These are phyloP conservation scores for Leptodermis oblonga DNA, from an alignment of 257 asterid species.

Conservation along the genomic window DNA sequence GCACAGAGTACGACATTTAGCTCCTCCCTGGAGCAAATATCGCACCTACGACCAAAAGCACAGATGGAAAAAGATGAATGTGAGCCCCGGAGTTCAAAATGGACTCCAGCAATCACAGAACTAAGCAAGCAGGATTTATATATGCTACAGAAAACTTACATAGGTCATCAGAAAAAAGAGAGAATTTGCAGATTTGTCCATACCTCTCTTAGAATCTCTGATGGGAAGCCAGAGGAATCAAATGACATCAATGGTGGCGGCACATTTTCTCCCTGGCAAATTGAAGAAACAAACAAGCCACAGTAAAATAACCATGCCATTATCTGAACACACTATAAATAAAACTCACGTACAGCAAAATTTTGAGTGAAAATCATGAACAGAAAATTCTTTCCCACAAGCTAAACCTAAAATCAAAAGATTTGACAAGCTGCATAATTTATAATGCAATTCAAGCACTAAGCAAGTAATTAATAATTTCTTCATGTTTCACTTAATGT, in stretches of 20 bases:
- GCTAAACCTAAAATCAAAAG: background rate
- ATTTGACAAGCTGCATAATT: background rate
- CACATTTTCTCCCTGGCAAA: slow-evolving; percentile 71
- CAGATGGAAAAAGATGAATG: slow-evolving; percentile 41
- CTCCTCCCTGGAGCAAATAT: slow-evolving; percentile 99
- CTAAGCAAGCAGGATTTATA: slow-evolving; percentile 18
- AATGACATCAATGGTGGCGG: slow-evolving; percentile 76
- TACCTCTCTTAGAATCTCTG: slow-evolving; percentile 94
- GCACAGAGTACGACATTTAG: slow-evolving; percentile 94
- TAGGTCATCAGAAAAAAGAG: slow-evolving; percentile 15
- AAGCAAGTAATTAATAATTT: background rate
- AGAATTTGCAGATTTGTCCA: slow-evolving; percentile 22
- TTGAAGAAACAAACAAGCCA: slow-evolving; percentile 12
- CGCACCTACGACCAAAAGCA: slow-evolving; percentile 95
- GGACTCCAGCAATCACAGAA: slow-evolving; percentile 46
- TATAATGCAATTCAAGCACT: background rate
- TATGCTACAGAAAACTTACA: background rate
- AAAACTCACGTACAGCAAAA: background rate
- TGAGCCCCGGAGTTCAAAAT: slow-evolving; percentile 49
- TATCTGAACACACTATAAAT: background rate
- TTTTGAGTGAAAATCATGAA: background rate
- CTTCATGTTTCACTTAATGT: background rate
- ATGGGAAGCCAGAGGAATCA: slow-evolving; percentile 74
- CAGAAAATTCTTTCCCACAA: background rate
- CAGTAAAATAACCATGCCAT: slow-evolving; percentile 3